A percentile compares a stretch with the other conserved stretches of the same genome.
phyloP scores from a whole-genome alignment of 129 eudicot species.

The Pseudognaphalium luteoalbum region DNA sequence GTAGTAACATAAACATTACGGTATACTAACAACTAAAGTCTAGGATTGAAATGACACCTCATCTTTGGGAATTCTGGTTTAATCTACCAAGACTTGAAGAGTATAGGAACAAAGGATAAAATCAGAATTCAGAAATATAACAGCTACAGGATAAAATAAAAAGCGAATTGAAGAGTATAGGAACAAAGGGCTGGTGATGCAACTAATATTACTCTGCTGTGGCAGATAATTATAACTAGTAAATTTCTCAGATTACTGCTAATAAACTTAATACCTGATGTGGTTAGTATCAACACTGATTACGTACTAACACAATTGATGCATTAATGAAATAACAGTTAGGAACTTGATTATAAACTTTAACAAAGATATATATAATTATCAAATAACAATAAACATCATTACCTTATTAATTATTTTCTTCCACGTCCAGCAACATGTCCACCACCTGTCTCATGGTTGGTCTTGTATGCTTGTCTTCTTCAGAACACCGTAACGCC shows the following conservation, averaged over 20 bases:
- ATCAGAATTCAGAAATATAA: no score
- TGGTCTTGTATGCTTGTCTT: slow-evolving; percentile 43
- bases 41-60: no score
- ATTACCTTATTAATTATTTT: background rate
- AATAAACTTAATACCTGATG: background rate
- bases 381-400: background rate
- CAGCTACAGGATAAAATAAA: no score
- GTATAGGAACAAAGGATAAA: no score
- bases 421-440: slow-evolving; percentile 24
- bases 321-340: no score
- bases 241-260: background rate
- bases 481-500: slow-evolving; percentile 38
- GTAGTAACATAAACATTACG: no score
- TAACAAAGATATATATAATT: background rate
- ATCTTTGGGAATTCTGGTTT: no score
- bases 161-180: background rate
- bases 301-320: no score
- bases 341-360: background rate
- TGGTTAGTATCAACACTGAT: no score
- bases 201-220: background rate
- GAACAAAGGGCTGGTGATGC: background rate
- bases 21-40: no score
- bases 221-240: background rate
- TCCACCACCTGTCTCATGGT: slow-evolving; percentile 45
- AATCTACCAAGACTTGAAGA: no score